Conservation (phyloP, 371 early-diverging fungal genomes). For the Mortierella sp. region DNA sequence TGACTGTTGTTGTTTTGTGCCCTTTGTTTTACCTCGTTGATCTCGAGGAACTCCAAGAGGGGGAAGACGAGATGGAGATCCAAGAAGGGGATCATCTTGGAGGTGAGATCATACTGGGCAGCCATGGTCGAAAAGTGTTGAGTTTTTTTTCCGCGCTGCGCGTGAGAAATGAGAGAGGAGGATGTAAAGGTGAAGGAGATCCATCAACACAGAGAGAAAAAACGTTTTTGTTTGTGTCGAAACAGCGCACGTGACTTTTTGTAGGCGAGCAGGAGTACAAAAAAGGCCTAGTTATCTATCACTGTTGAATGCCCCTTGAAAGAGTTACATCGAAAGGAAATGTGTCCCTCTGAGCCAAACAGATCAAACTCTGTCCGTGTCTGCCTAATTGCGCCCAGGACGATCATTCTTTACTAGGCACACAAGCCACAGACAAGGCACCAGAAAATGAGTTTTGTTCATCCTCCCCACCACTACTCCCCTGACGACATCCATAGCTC, state of each 20-base stretch:
- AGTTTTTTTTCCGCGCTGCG: constrained; percentile 6
- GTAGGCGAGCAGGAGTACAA: too few species aligned
- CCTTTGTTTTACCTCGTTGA: constrained; percentile 73
- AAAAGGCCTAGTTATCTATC: too few species aligned
- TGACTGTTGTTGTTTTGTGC: neutral
- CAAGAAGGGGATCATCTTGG: constrained; percentile 88
- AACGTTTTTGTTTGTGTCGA: constrained; percentile 8
- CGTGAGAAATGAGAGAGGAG: constrained; percentile 5
- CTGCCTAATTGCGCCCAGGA: too few species aligned
- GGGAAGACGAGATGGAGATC: constrained; percentile 95
- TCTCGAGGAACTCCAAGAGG: constrained; percentile 86
- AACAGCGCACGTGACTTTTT: neutral
- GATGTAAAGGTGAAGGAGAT: constrained; percentile 1
- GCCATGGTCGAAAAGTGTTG: constrained; percentile 56
- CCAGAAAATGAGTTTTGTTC: too few species aligned
- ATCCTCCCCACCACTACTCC: too few species aligned
- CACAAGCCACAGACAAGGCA: too few species aligned
- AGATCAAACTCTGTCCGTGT: too few species aligned
- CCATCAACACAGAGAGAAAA: neutral
- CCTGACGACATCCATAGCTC: too few species aligned
- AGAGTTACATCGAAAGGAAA: neutral
- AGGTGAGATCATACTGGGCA: constrained; percentile 88
- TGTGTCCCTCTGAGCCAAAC: too few species aligned
- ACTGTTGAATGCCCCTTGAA: neutral
- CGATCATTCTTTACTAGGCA: too few species aligned